Percentiles rank a stretch among this genome's conserved stretches.
These are phyloP conservation scores for Leccinum truebloodii DNA, from an alignment of 768 basidiomycete species.

Conservation along the genomic window DNA sequence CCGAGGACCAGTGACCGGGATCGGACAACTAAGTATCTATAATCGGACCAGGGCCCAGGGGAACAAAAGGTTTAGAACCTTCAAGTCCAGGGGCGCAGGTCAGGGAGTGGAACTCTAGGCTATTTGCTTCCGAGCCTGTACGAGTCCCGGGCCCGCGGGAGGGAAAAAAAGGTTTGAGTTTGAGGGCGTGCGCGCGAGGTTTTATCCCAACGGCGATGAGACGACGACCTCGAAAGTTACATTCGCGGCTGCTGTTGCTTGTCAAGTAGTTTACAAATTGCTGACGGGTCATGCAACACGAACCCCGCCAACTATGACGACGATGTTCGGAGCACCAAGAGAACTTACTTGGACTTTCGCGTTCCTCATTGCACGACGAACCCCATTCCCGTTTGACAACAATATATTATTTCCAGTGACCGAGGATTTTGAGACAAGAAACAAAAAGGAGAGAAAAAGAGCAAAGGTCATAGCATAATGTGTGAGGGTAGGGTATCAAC, in stretches of 20 bases:
- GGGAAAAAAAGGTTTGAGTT: not conserved
- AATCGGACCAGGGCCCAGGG: too few relatives aligned
- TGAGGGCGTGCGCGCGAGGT: not conserved
- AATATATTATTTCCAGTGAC: conserved; percentile 10
- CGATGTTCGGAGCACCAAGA: not conserved
- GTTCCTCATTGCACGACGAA: not conserved
- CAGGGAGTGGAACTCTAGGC: too few relatives aligned
- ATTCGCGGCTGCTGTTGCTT: too few relatives aligned
- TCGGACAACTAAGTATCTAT: not conserved
- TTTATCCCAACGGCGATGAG: not conserved
- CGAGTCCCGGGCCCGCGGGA: not conserved
- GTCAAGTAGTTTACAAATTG: too few relatives aligned
- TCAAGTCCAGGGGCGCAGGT: too few relatives aligned
- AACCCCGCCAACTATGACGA: too few relatives aligned
- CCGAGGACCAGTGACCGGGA: not conserved
- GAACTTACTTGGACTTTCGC: not conserved
- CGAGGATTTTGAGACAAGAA: conserved; percentile 2
- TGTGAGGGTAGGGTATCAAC: not conserved
- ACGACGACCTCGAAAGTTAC: too few relatives aligned
- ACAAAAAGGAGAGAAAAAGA: not conserved
- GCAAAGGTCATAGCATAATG: conserved; percentile 11
- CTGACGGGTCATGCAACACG: too few relatives aligned
- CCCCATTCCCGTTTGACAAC: conserved; percentile 1
- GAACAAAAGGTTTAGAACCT: too few relatives aligned
- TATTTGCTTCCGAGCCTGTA: not conserved